phyloP scores from a whole-genome alignment of 169 alveolate genomes.

The Eimeria falciformis region DNA sequence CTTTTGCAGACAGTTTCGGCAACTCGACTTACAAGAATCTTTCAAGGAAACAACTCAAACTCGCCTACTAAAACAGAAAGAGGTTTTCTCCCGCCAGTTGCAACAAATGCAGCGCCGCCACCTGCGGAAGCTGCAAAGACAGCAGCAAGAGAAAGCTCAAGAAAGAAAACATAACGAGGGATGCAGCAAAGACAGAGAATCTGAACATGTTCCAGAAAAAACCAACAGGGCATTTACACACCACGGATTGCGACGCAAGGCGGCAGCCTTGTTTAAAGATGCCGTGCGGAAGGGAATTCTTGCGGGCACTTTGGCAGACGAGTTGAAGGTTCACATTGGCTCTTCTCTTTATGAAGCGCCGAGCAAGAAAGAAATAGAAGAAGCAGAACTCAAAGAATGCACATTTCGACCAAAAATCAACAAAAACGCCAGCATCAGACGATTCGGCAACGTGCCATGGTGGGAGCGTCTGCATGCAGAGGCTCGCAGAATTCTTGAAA shows the following conservation, averaged over 20 bases:
- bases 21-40: too few relatives aligned
- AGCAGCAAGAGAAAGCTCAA: background rate
- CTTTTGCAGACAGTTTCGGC: too few relatives aligned
- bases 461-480: conserved; percentile 6
- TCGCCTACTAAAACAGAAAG: background rate
- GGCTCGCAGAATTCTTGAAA: background rate
- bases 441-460: background rate
- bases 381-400: background rate
- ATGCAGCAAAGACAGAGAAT: background rate
- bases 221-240: background rate
- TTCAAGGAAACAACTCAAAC: background rate
- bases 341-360: background rate
- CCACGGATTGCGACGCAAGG: background rate
- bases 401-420: background rate
- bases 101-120: conserved; percentile 11
- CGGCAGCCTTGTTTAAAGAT: background rate
- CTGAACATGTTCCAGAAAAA: background rate
- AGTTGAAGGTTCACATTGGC: background rate
- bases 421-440: background rate
- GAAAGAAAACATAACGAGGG: background rate
- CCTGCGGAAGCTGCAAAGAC: background rate
- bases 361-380: background rate
- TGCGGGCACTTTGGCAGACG: background rate
- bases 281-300: background rate
- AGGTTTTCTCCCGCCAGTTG: background rate